phyloP scores from a whole-genome alignment of 768 basidiomycete species.

The Russula ochroleuca region DNA sequence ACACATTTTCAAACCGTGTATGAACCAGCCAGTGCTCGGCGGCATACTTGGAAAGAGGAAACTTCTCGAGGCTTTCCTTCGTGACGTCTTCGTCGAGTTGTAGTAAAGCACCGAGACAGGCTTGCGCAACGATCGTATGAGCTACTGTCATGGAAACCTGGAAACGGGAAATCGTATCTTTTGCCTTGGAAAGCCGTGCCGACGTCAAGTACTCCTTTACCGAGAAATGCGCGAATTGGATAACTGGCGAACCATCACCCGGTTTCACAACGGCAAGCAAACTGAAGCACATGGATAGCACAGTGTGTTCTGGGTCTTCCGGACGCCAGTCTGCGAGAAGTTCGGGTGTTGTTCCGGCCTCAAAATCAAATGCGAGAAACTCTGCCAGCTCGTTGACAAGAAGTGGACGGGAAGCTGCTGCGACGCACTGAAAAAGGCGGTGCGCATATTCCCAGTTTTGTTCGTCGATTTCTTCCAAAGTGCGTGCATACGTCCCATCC shows the following conservation, averaged over 20 bases:
- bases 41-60: conserved; percentile 29
- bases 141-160: no score
- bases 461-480: background rate
- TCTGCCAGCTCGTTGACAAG: background rate
- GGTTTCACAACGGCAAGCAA: background rate
- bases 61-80: background rate
- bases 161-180: background rate
- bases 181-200: no score
- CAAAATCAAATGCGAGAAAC: conserved; percentile 1
- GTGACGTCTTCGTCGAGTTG: background rate
- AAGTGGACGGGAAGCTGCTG: background rate
- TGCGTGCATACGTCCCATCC: background rate
- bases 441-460: background rate
- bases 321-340: background rate
- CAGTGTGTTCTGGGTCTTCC: background rate
- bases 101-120: no score
- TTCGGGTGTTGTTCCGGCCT: background rate
- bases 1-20: background rate
- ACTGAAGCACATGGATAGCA: background rate
- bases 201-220: background rate
- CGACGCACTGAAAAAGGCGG: background rate
- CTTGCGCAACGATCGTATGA: no score
- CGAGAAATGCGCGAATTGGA: no score
- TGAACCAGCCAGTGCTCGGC: conserved; percentile 33
- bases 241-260: background rate